These are phyloP conservation scores for Diplotaxis tenuifolia DNA, from an alignment of 345 rosid species.

Conservation along the genomic window DNA sequence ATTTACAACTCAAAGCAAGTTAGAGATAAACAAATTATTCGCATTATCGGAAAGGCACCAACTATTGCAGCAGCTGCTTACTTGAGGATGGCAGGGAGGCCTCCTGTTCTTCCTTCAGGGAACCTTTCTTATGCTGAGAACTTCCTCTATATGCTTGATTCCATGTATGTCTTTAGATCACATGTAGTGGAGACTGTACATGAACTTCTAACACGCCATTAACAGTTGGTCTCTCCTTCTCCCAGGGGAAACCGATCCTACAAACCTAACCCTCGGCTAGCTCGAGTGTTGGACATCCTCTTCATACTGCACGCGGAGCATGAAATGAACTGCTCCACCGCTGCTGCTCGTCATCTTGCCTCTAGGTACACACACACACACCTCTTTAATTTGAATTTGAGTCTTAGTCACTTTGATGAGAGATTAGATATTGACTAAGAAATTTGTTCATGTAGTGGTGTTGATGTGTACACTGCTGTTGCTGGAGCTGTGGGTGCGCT, in stretches of 20 bases:
- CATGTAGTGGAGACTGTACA: background rate
- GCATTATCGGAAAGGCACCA: constrained; percentile 92
- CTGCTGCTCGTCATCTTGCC: constrained; percentile 98
- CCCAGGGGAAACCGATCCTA: constrained; percentile 82
- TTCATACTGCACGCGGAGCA: constrained; percentile 97
- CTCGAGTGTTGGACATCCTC: constrained; percentile 84
- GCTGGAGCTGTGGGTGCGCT: constrained; percentile 97
- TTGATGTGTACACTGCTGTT: constrained; percentile 88
- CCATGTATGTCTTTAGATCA: constrained; percentile 51
- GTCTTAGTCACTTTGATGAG: background rate
- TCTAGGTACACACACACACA: constrained; percentile 68
- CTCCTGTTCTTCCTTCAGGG: constrained; percentile 90
- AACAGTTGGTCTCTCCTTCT: too few relatives aligned
- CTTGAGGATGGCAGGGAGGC: constrained; percentile 94
- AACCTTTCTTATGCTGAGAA: constrained; percentile 90
- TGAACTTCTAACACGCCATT: background rate
- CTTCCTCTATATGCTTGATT: constrained; percentile 93
- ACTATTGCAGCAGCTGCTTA: constrained; percentile 97
- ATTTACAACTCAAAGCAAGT: constrained; percentile 78
- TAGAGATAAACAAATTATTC: constrained; percentile 92
- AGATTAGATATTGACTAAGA: background rate
- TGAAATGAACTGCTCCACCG: constrained; percentile 95
- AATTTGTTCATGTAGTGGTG: constrained; percentile 58
- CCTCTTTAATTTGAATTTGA: constrained; percentile 3
- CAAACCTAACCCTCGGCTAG: constrained; percentile 87